These are phyloP conservation scores for Crithidia acanthocephali DNA, from an alignment of 208 protist genomes.

Conservation along the genomic window DNA sequence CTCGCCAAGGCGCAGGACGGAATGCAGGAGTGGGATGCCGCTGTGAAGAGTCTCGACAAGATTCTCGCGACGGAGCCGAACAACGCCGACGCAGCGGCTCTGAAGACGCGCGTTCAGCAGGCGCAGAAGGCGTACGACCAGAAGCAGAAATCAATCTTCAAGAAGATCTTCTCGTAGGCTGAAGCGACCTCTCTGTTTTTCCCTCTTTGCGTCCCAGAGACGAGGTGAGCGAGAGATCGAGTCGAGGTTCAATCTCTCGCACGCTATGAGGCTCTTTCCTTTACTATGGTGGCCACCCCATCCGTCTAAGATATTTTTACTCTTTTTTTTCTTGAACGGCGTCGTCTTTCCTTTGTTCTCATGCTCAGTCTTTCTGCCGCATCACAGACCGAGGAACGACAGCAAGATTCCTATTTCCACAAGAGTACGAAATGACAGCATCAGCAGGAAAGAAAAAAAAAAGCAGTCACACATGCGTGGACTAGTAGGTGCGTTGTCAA, in stretches of 20 bases:
- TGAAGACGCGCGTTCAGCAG: conserved; percentile 55
- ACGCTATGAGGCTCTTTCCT: no score
- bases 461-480: no score
- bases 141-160: conserved; percentile 82
- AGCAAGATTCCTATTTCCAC: no score
- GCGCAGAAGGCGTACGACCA: conserved; percentile 68
- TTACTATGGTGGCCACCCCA: no score
- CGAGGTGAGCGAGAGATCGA: neutral
- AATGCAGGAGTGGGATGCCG: conserved; percentile 77
- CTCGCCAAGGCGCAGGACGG: conserved; percentile 68
- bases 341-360: no score
- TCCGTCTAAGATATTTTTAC: neutral
- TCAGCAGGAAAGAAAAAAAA: no score
- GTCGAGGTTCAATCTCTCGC: no score
- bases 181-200: neutral
- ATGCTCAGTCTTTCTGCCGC: no score
- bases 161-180: conserved; percentile 80
- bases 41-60: conserved; percentile 42
- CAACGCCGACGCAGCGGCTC: conserved; percentile 64
- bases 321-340: no score
- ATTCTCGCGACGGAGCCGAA: conserved; percentile 58
- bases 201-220: neutral
- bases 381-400: no score
- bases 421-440: no score
- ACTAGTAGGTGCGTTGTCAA: no score